Evolutionary conservation across 768 basidiomycete species (phyloP).

Genomic region (Lentinula sp.): DNA sequence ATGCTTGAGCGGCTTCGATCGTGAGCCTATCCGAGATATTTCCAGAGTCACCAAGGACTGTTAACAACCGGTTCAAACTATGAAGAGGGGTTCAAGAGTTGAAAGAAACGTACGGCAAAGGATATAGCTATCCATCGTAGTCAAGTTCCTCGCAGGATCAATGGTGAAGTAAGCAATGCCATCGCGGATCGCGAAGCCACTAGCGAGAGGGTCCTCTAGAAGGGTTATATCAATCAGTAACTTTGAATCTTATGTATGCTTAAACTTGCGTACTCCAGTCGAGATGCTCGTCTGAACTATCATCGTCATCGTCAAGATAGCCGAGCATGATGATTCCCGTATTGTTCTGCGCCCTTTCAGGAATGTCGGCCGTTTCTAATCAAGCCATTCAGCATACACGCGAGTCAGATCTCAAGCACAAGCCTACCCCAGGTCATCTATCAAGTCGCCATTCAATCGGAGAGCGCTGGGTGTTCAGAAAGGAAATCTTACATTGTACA

Average conservation of each 20-base stretch:
- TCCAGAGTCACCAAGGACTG: constrained; percentile 45
- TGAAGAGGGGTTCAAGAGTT: background rate
- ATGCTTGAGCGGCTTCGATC: background rate
- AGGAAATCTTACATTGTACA: background rate
- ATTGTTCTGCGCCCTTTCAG: constrained; percentile 23
- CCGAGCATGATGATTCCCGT: constrained; percentile 44
- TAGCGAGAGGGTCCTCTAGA: constrained; percentile 37
- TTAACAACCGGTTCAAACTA: background rate
- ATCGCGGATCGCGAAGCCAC: constrained; percentile 29
- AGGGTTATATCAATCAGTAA: background rate
- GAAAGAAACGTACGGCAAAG: constrained; percentile 31
- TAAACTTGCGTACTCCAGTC: constrained; percentile 31
- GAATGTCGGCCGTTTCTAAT: constrained; percentile 29
- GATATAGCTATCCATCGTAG: constrained; percentile 32
- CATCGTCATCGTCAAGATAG: constrained; percentile 11
- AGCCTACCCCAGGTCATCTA: constrained; percentile 34
- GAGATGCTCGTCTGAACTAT: constrained; percentile 38
- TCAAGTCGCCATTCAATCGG: constrained; percentile 28
- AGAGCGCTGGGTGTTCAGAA: constrained; percentile 20
- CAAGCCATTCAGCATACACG: background rate
- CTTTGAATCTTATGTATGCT: background rate
- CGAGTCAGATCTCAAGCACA: constrained; percentile 10
- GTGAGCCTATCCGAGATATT: constrained; percentile 21
- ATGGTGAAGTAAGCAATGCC: constrained; percentile 33
- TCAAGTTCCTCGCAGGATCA: constrained; percentile 15